These are phyloP conservation scores for Globisporangium splendens DNA, from an alignment of 352 stramenopile genomes.

Conservation along the genomic window DNA sequence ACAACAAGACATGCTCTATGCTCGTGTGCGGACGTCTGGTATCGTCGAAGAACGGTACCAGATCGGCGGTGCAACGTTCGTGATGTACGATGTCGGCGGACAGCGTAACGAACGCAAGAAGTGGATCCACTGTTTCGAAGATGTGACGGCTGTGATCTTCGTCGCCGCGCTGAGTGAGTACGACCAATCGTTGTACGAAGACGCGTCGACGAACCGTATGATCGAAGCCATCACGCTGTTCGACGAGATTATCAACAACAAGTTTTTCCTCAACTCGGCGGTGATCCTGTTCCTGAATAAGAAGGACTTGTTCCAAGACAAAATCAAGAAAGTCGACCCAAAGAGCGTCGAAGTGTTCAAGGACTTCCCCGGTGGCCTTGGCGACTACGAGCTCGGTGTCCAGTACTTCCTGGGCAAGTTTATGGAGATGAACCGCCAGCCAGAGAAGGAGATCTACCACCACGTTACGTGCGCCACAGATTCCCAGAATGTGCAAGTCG, in stretches of 20 bases:
- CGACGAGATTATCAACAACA: constrained; percentile 94
- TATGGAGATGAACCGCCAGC: constrained; percentile 92
- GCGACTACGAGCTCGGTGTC: constrained; percentile 85
- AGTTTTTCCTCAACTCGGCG: constrained; percentile 90
- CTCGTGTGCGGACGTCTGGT: constrained; percentile 92
- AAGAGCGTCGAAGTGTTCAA: constrained; percentile 89
- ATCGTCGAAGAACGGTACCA: constrained; percentile 95
- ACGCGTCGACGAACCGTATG: constrained; percentile 93
- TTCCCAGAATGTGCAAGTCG: constrained; percentile 95
- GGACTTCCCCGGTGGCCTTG: constrained; percentile 83
- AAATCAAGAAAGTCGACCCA: constrained; percentile 94
- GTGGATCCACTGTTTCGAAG: constrained; percentile 97
- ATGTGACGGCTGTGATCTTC: constrained; percentile 96
- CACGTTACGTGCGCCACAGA: constrained; percentile 96
- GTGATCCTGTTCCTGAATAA: constrained; percentile 99
- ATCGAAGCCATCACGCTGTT: constrained; percentile 94
- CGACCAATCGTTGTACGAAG: constrained; percentile 94
- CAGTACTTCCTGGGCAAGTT: constrained; percentile 93
- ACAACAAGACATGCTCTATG: constrained; percentile 95
- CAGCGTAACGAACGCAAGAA: constrained; percentile 97
- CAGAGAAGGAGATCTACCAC: constrained; percentile 92
- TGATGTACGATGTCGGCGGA: constrained; percentile 96
- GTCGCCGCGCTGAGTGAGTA: constrained; percentile 94
- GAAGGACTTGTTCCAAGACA: constrained; percentile 95
- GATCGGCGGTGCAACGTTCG: constrained; percentile 94